Evolutionary conservation across 1,139 yeast species (phyloP), one percentile per base, ranked within the genome.

Genomic region (Taphrina pruni): DNA sequence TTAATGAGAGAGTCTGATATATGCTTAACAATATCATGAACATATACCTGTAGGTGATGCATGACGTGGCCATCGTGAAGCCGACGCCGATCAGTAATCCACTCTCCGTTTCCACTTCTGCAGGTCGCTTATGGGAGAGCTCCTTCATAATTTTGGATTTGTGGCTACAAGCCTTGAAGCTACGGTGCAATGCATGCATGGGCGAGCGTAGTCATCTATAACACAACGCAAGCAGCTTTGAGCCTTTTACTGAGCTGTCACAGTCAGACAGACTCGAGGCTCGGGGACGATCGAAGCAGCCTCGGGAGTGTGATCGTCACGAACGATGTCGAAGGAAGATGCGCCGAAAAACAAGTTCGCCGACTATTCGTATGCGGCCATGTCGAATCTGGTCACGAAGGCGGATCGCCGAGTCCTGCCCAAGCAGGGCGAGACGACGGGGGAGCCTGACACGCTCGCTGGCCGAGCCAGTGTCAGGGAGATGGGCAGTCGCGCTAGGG

Each of bases 311-410:
- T 26, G 32, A 26, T 4, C 32, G 32, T 26, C 32, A 26, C 26
- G 56, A n/a, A 45, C 17, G 26, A 62, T 62, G 66, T 54, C 66
- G 41, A 54, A 62, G 20, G 66, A 62, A 11, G 66, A 62, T 41
- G 51, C 60, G 38, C 38, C 51, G 32, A 62, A 62, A 41, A 51
- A 62, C 52, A 54, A 45, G 39, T 62, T 51, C 38, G 66, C 66
- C 17, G 66, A 51, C 66, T 62, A 62, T 35, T 62, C 66, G 4
- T 70, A 70, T 66, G 73, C 70, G 69, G 89, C 84, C 75, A 88
- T 89, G 91, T 85, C 96, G 69, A 89, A 88, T 75, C 87, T 88
- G 80, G 93, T 89, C 73, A 82, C 88, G 46, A 82, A 84, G 72
- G 84, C 85, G 72, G 90, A 87, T 74, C 81, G 84, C 71, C 77